phyloP scores from a whole-genome alignment of 441 rosid species.

The Populus hybrid region DNA sequence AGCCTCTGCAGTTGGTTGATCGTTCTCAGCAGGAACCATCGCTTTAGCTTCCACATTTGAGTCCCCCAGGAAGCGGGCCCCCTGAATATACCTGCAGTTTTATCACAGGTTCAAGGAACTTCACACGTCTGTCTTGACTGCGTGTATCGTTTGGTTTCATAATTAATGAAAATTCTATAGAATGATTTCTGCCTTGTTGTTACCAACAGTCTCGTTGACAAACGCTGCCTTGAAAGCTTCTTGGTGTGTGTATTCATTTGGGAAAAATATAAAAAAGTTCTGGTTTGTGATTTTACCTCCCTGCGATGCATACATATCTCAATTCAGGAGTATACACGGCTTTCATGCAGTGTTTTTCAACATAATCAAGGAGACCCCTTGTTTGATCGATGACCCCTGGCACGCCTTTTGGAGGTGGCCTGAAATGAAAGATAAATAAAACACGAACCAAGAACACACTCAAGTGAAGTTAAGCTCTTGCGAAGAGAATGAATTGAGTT shows the following conservation, averaged over 20 bases:
- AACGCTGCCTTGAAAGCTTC: neutral
- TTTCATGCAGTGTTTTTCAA: conserved; percentile 62
- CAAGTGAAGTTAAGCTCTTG: neutral
- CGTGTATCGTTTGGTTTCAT: neutral
- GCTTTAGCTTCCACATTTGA: conserved; percentile 38
- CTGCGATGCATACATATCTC: conserved; percentile 83
- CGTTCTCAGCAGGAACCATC: conserved; percentile 28
- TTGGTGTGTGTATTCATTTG: neutral
- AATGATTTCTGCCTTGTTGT: neutral
- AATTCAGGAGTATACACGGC: conserved; percentile 71
- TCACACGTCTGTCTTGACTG: neutral
- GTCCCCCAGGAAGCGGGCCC: conserved; percentile 50
- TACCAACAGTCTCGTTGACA: neutral
- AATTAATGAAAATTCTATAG: too few species aligned
- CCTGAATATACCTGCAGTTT: conserved; percentile 66
- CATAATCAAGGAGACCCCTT: conserved; percentile 81
- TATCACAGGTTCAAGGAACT: neutral
- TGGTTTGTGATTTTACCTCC: conserved; percentile 50
- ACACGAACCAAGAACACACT: neutral
- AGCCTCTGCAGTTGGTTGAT: conserved; percentile 45
- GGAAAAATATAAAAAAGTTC: conserved; percentile 4
- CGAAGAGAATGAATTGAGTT: neutral
- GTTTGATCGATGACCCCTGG: conserved; percentile 90
- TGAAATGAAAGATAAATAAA: conserved; percentile 24
- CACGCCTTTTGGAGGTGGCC: conserved; percentile 85